Base-by-base conservation (phyloP, 768 basidiomycete species). In the Amanita pseudoporphyria region DNA sequence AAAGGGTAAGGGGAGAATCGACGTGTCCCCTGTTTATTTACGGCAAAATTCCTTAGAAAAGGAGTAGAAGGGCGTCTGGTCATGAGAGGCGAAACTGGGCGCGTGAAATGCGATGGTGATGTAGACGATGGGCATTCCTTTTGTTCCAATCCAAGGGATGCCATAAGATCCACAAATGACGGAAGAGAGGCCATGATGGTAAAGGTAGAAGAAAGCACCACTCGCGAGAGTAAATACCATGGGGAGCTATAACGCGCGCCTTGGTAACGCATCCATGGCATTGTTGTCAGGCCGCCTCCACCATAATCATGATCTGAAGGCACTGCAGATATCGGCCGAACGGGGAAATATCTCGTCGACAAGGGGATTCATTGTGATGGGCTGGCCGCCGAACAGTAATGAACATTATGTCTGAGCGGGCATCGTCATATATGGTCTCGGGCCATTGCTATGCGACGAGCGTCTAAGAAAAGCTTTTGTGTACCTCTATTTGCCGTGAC, bases 111-210 rank as follows among this genome's bases (percentile, higher is more conserved):
- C 49, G 73, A 72, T 24, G 72, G 66, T 39, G 77, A 65, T 39
- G 70, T 67, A 21, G 72, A 69, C 54, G 53, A 56, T 58, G 57
- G 44, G 41, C 67, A 64, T 47, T 67, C 41, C 26, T 60, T 63
- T 56, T 74, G 73, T 56, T 85, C 79, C 64, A 90, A 72, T 55
- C 85, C 88, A 57, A 91, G 72, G 53, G 88, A 78, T 54, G 79
- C 78, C 86, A 91, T 87, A 62, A 91, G 84, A 69, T 89, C 82
- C 52, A 87, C 81, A 64, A 91, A 91, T 50, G 88, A 89, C 60
- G 88, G 88, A 58, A 90, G 81, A 59, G 84, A 66, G 62, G 82
- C 70, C 82, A 83, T 87, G 58, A n/a, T 26, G 24, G 26, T 59
- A 54, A 56, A 61, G 53, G 59, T 60, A 48, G 59, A 59, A 56